Conservation (phyloP, 2,329 filamentous ascomycete genomes). For the Monilinia fructicola region DNA sequence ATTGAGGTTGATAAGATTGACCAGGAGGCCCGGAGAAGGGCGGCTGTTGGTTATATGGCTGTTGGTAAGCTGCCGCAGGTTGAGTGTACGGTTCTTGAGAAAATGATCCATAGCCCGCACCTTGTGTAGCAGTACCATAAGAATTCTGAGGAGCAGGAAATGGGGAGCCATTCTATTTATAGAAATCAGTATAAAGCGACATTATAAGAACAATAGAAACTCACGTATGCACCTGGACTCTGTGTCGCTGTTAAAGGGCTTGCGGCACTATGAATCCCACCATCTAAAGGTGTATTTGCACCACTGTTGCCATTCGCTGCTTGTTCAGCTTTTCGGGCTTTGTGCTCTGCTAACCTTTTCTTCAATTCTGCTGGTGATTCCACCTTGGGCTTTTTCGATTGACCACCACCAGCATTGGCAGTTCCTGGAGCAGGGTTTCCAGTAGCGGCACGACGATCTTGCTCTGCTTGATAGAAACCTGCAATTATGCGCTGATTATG, state of each 20-base stretch:
- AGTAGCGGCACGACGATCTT: conserved; percentile 75
- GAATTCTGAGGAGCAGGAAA: conserved; percentile 36
- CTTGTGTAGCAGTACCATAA: conserved; percentile 36
- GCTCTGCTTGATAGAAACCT: conserved; percentile 81
- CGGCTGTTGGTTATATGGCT: conserved; percentile 42
- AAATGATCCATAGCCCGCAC: conserved; percentile 41
- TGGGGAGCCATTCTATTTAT: conserved; percentile 38
- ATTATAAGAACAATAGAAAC: conserved; percentile 40
- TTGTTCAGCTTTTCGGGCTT: conserved; percentile 64
- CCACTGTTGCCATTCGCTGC: conserved; percentile 56
- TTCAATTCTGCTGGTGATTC: conserved; percentile 78
- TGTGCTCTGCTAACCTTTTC: conserved; percentile 74
- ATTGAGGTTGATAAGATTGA: conserved; percentile 39
- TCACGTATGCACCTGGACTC: conserved; percentile 58
- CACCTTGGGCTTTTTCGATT: conserved; percentile 68
- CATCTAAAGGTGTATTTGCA: conserved; percentile 52
- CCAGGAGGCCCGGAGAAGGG: conserved; percentile 41
- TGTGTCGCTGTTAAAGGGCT: conserved; percentile 52
- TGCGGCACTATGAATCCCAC: conserved; percentile 35
- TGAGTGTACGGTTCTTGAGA: conserved; percentile 42
- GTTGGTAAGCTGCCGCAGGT: conserved; percentile 45
- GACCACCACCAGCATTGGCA: conserved; percentile 55
- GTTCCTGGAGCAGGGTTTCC: conserved; percentile 75
- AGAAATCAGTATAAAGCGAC: conserved; percentile 25
- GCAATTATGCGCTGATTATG: conserved; percentile 85